Evolutionary conservation across 306 rosid genomes (phyloP).

Genomic region (Aeschynomene evenia): DNA sequence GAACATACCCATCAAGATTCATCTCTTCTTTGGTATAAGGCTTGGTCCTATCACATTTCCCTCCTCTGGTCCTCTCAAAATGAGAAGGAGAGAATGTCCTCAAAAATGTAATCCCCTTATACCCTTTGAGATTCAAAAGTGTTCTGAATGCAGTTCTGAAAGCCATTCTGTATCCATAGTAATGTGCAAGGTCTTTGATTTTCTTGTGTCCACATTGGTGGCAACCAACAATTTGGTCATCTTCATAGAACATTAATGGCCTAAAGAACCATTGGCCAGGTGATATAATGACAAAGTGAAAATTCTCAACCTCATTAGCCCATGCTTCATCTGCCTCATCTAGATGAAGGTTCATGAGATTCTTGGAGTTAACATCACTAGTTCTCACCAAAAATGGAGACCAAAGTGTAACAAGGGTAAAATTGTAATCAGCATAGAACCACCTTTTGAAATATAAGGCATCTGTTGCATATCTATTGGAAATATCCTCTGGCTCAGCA

Average conservation of each 20-base stretch:
- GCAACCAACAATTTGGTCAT: constrained; percentile 51
- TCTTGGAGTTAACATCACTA: constrained; percentile 39
- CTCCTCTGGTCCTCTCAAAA: constrained; percentile 80
- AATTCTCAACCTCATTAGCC: constrained; percentile 41
- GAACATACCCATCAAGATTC: constrained; percentile 31
- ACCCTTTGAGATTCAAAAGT: constrained; percentile 39
- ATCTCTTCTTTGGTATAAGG: constrained; percentile 53
- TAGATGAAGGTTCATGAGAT: constrained; percentile 53
- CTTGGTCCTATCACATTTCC: constrained; percentile 57
- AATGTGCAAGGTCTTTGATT: constrained; percentile 32
- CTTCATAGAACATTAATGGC: constrained; percentile 47
- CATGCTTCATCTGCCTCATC: constrained; percentile 63
- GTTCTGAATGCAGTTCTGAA: constrained; percentile 48
- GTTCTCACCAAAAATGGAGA: constrained; percentile 65
- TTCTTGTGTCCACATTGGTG: constrained; percentile 39
- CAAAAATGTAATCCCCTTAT: constrained; percentile 64
- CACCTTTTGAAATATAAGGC: constrained; percentile 44
- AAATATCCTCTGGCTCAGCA: constrained; percentile 56
- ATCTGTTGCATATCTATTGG: constrained; percentile 32
- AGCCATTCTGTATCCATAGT: constrained; percentile 57
- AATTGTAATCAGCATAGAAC: constrained; percentile 61
- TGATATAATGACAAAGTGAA: constrained; percentile 67
- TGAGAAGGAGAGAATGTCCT: constrained; percentile 81
- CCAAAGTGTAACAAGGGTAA: constrained; percentile 66
- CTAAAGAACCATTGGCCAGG: constrained; percentile 86